Conservation (phyloP, 176 grass and related monocot genomes). For the Aegilops umbellulata region DNA sequence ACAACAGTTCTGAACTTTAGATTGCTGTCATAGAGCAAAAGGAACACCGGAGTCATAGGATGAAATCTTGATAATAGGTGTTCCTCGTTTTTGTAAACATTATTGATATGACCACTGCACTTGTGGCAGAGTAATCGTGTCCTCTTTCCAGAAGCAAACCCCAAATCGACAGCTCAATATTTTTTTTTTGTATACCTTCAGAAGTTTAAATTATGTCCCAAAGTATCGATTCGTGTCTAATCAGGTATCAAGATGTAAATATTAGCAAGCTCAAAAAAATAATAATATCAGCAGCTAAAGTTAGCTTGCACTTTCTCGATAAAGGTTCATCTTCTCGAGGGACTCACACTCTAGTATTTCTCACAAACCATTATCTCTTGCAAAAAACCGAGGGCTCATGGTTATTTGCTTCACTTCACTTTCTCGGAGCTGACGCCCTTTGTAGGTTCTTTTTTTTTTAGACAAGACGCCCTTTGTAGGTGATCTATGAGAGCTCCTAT, state of each 20-base stretch:
- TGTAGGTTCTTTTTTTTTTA: too few species aligned
- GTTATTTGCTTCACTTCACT: too few species aligned
- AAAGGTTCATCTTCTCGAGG: background rate
- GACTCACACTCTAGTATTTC: background rate
- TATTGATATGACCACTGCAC: conserved; percentile 37
- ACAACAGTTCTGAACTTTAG: background rate
- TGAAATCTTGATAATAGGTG: conserved; percentile 46
- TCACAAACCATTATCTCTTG: background rate
- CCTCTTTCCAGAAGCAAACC: conserved; percentile 42
- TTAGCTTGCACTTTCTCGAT: background rate
- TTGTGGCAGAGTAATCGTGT: conserved; percentile 53
- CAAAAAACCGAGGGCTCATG: background rate
- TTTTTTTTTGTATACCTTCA: background rate
- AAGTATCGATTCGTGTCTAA: background rate
- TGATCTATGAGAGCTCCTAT: too few species aligned
- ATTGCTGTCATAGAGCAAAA: conserved; percentile 4
- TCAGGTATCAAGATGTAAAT: background rate
- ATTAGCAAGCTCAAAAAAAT: too few species aligned
- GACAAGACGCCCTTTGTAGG: too few species aligned
- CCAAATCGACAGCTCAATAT: conserved; percentile 19
- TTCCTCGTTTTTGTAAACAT: conserved; percentile 38
- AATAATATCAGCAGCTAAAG: background rate
- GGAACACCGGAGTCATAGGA: conserved; percentile 26
- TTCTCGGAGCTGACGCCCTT: too few species aligned
- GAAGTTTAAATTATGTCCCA: background rate